Evolutionary conservation across 352 stramenopile genomes (phyloP).

Genomic region (Globisporangium irregulare): DNA sequence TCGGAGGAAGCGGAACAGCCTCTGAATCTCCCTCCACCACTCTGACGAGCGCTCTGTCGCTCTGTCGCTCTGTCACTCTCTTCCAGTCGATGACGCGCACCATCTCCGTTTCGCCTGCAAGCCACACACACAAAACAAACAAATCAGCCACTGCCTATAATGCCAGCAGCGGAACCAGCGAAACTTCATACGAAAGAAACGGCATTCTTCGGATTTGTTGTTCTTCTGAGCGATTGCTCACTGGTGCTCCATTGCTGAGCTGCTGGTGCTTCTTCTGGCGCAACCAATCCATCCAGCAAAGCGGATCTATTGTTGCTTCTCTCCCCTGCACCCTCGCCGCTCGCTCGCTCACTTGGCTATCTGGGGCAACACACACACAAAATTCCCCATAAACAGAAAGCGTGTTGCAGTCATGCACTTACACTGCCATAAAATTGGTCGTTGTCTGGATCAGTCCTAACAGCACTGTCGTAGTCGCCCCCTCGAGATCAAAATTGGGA

Average conservation of each 20-base stretch:
- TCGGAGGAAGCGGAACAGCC: conserved; percentile 3
- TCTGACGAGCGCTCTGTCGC: neutral
- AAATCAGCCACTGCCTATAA: neutral
- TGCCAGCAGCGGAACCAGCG: neutral
- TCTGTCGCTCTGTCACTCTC: neutral
- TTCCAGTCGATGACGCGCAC: conserved; percentile 6
- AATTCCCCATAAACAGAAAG: neutral
- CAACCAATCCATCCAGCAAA: neutral
- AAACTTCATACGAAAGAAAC: conserved; percentile 7
- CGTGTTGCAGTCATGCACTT: neutral
- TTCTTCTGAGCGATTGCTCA: neutral
- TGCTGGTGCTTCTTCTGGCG: neutral
- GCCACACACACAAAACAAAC: conserved; percentile 5
- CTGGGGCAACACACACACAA: neutral
- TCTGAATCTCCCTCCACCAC: neutral
- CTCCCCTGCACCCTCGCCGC: no score
- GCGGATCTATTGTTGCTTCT: neutral
- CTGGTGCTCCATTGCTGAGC: neutral
- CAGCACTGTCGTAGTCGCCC: conserved; percentile 60
- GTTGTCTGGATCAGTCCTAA: conserved; percentile 27
- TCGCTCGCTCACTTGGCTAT: neutral
- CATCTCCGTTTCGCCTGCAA: conserved; percentile 7
- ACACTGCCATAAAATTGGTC: conserved; percentile 4
- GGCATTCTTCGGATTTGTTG: conserved; percentile 11
- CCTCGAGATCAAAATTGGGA: conserved; percentile 66